Percentiles rank a stretch among this genome's conserved stretches.
These are phyloP conservation scores for Gomphus bonarii DNA, from an alignment of 1,284 basidiomycete genomes.

Conservation along the genomic window DNA sequence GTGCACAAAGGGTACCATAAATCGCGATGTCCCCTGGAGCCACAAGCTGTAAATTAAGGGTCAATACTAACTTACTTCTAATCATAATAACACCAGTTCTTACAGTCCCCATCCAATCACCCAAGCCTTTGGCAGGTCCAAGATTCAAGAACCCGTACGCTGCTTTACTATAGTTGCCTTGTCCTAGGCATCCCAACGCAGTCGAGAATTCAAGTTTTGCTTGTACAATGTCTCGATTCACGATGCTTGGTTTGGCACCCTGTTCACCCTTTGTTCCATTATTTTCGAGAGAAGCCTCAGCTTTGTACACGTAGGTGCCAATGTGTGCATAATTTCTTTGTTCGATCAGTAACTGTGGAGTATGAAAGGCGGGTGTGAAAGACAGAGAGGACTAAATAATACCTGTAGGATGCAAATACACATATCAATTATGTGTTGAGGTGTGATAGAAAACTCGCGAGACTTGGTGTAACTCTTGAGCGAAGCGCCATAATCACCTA, in stretches of 20 bases:
- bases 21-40: constrained; percentile 74
- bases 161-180: constrained; percentile 66
- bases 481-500: constrained; percentile 60
- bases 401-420: constrained; percentile 70
- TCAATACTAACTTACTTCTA: not conserved
- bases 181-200: constrained; percentile 62
- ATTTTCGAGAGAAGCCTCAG: constrained; percentile 75
- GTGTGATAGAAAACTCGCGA: constrained; percentile 78
- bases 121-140: constrained; percentile 51
- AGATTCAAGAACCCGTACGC: constrained; percentile 60
- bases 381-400: constrained; percentile 20
- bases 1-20: constrained; percentile 71
- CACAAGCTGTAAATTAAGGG: constrained; percentile 40
- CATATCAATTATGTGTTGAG: constrained; percentile 80
- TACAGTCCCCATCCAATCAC: constrained; percentile 64
- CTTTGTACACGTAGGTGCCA: constrained; percentile 83
- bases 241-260: constrained; percentile 30
- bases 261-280: constrained; percentile 20
- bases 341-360: constrained; percentile 62
- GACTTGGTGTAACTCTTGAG: constrained; percentile 76
- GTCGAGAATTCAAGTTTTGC: constrained; percentile 73
- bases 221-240: constrained; percentile 55
- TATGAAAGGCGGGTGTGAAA: not conserved
- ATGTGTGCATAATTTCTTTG: constrained; percentile 77
- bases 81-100: constrained; percentile 1